A percentile compares a stretch with the other conserved stretches of the same genome.
phyloP scores from a whole-genome alignment of 2,329 filamentous ascomycete genomes.

The Neofusicoccum ribis region DNA sequence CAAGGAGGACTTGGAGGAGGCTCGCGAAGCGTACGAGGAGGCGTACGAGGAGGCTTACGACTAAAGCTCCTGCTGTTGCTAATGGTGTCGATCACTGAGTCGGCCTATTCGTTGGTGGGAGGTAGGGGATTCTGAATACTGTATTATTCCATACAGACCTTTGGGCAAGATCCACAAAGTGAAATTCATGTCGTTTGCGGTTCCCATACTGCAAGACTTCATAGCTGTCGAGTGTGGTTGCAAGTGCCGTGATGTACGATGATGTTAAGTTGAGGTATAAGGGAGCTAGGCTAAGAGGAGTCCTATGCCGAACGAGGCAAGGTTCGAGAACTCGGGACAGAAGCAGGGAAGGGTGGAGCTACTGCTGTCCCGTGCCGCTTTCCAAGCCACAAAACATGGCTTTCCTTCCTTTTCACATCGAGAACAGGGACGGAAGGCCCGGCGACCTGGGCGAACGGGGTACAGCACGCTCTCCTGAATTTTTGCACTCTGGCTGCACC shows the following conservation, averaged over 20 bases:
- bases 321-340: conserved; percentile 1
- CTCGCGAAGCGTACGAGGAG: conserved; percentile 8
- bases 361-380: not conserved
- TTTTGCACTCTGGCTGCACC: no score
- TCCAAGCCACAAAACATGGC: conserved; percentile 1
- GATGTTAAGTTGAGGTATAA: not conserved
- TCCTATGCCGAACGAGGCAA: conserved; percentile 2
- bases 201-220: not conserved
- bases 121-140: conserved; percentile 8
- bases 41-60: conserved; percentile 15
- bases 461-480: not conserved
- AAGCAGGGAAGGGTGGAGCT: not conserved
- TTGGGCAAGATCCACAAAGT: not conserved
- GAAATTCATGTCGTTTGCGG: not conserved
- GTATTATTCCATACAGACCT: not conserved
- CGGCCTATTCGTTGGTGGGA: not conserved
- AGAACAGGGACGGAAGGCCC: not conserved
- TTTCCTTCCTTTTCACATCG: not conserved
- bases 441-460: no score
- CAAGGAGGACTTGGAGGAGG: conserved; percentile 11
- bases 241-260: not conserved
- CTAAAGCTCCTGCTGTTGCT: not conserved
- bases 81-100: not conserved
- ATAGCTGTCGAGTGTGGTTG: not conserved
- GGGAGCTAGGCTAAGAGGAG: not conserved